phyloP scores from a whole-genome alignment of 768 basidiomycete genomes.

The Phanerochaete sordida region DNA sequence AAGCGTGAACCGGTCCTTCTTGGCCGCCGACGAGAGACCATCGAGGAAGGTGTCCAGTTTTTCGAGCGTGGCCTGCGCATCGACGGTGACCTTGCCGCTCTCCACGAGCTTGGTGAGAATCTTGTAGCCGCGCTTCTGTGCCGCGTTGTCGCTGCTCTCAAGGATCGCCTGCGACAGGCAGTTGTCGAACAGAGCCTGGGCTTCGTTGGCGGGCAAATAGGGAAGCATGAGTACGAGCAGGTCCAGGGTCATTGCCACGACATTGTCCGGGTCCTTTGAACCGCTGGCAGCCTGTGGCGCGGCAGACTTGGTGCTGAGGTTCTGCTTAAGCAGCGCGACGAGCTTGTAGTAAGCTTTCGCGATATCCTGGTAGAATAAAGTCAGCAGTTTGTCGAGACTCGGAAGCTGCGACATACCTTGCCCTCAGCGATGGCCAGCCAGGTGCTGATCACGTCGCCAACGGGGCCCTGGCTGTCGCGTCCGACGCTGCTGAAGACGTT shows the following conservation, averaged over 20 bases:
- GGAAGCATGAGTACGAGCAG: constrained; percentile 84
- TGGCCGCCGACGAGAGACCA: constrained; percentile 76
- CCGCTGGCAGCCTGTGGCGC: constrained; percentile 32
- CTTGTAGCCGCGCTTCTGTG: constrained; percentile 96
- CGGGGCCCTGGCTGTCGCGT: constrained; percentile 67
- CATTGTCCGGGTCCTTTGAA: constrained; percentile 36
- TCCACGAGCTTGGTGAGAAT: constrained; percentile 75
- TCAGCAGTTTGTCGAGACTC: background rate
- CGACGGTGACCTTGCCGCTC: constrained; percentile 49
- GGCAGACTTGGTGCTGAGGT: constrained; percentile 40
- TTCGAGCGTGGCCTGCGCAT: constrained; percentile 58
- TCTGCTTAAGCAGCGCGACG: constrained; percentile 62
- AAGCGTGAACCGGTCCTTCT: constrained; percentile 86
- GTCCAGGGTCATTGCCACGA: constrained; percentile 71
- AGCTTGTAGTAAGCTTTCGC: constrained; percentile 82
- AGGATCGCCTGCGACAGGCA: constrained; percentile 68
- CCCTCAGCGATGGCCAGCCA: constrained; percentile 83
- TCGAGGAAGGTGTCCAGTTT: constrained; percentile 62
- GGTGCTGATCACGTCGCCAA: constrained; percentile 85
- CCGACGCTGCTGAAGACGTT: constrained; percentile 90
- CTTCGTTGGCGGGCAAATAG: constrained; percentile 59
- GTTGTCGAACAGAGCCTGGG: constrained; percentile 61
- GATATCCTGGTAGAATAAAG: constrained; percentile 50
- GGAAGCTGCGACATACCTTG: constrained; percentile 33
- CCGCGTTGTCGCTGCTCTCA: constrained; percentile 74